phyloP scores from a whole-genome alignment of 202 grass and related monocot species.

The Setaria italica region DNA sequence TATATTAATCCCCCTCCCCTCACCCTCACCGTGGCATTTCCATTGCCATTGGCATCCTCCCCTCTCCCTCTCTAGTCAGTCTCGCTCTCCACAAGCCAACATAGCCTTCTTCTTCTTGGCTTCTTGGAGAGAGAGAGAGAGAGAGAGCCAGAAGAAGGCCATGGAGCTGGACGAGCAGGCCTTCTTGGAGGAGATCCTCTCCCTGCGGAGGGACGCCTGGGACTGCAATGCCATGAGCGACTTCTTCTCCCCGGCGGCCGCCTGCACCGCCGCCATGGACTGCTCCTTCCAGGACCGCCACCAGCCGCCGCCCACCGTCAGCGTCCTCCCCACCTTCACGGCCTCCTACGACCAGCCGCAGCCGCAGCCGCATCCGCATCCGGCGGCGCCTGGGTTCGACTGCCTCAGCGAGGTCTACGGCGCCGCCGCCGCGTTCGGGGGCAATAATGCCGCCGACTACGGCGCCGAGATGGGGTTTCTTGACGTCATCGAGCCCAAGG shows the following conservation, averaged over 20 bases:
- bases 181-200: slow-evolving; percentile 92
- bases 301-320: slow-evolving; percentile 51
- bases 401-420: slow-evolving; percentile 78
- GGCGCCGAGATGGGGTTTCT: slow-evolving; percentile 57
- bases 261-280: slow-evolving; percentile 51
- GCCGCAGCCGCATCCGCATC: slow-evolving; percentile 25
- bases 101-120: background rate
- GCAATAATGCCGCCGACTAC: slow-evolving; percentile 27
- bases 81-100: background rate
- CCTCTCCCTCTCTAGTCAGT: background rate
- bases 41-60: background rate
- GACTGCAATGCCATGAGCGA: slow-evolving; percentile 81
- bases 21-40: background rate
- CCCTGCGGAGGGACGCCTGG: slow-evolving; percentile 70
- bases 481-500: slow-evolving; percentile 48
- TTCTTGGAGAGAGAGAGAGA: background rate
- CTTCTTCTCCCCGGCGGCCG: slow-evolving; percentile 65
- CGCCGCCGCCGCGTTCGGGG: slow-evolving; percentile 46
- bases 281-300: slow-evolving; percentile 80
- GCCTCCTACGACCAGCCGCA: slow-evolving; percentile 51
- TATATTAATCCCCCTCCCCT: slow-evolving; percentile 52
- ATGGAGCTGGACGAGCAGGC: slow-evolving; percentile 97
- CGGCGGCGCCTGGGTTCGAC: slow-evolving; percentile 60
- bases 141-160: background rate
- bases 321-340: slow-evolving; percentile 67